A percentile compares a stretch with the other conserved stretches of the same genome.
Conservation (phyloP, 139 green algal genomes). For the Chlorella sp. region DNA sequence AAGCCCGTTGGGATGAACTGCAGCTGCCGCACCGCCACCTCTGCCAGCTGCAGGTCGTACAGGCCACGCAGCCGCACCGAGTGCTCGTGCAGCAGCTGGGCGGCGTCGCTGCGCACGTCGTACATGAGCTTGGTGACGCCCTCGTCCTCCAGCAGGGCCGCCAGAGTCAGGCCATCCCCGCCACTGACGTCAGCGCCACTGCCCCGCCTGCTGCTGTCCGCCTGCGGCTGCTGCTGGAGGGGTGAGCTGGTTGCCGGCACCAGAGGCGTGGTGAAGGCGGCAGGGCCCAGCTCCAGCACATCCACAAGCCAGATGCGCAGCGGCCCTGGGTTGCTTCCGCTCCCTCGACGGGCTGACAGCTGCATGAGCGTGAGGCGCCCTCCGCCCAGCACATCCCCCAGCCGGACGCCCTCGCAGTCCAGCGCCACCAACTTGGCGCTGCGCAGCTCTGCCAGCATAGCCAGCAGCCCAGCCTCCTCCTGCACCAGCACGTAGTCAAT, state of each 20-base stretch:
- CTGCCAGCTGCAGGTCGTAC: slow-evolving; percentile 31
- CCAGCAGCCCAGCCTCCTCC: neutral
- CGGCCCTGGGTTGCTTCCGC: neutral
- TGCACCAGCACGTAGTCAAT: no score
- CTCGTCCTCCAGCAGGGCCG: slow-evolving; percentile 15
- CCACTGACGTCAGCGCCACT: no score
- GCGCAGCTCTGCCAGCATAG: neutral
- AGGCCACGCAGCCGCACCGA: slow-evolving; percentile 16
- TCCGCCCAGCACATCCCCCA: neutral
- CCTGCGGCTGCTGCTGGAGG: no score
- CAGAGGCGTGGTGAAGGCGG: slow-evolving; percentile 13
- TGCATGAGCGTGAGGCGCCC: neutral
- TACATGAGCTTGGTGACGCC: slow-evolving; percentile 29
- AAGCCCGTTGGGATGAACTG: slow-evolving; percentile 9
- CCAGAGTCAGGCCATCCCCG: no score
- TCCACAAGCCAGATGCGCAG: slow-evolving; percentile 27
- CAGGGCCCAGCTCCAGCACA: slow-evolving; percentile 5
- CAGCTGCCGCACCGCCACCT: slow-evolving; percentile 30
- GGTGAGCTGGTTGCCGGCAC: neutral
- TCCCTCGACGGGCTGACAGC: neutral
- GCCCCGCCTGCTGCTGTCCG: no score
- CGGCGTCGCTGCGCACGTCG: slow-evolving; percentile 23
- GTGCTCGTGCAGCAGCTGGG: slow-evolving; percentile 14
- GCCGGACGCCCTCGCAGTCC: neutral
- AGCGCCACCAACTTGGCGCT: neutral